A percentile compares a stretch with the other conserved stretches of the same genome.
Conservation (phyloP, 2,329 filamentous ascomycete genomes). For the Sordariomycetes sp. region DNA sequence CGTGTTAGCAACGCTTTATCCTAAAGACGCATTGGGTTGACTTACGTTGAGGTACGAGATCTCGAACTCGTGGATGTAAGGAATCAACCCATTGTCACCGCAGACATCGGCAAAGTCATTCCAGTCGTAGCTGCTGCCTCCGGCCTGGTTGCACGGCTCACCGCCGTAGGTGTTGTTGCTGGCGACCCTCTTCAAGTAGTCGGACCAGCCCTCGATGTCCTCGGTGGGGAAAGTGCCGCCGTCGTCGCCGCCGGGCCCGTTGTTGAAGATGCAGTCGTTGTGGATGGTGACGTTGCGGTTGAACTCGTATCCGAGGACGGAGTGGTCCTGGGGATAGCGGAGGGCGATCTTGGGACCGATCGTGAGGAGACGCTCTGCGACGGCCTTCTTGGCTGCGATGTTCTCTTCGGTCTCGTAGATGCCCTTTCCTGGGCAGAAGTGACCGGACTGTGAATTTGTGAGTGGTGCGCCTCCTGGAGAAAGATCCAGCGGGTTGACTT, state of each 20-base stretch:
- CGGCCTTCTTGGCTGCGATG: conserved; percentile 3
- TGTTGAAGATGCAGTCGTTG: conserved; percentile 20
- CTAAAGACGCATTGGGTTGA: neutral
- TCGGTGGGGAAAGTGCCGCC: conserved; percentile 8
- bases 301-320: conserved; percentile 3
- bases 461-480: neutral
- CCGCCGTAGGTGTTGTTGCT: conserved; percentile 8
- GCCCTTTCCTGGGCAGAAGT: conserved; percentile 5
- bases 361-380: conserved; percentile 5
- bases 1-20: neutral
- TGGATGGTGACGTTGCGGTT: conserved; percentile 18
- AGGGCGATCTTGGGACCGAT: conserved; percentile 8
- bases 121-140: conserved; percentile 7
- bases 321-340: conserved; percentile 8
- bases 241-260: conserved; percentile 13
- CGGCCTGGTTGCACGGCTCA: conserved; percentile 7
- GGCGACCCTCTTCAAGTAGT: conserved; percentile 7
- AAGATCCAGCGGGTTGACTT: neutral
- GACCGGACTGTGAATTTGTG: conserved; percentile 4
- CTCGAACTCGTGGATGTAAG: conserved; percentile 8
- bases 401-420: conserved; percentile 1
- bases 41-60: conserved; percentile 8
- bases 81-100: conserved; percentile 6
- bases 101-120: conserved; percentile 7
- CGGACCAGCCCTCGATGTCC: conserved; percentile 7